Percentiles rank a stretch among this genome's conserved stretches.
phyloP scores from a whole-genome alignment of 768 basidiomycete genomes.

The Calocybe cyanea region DNA sequence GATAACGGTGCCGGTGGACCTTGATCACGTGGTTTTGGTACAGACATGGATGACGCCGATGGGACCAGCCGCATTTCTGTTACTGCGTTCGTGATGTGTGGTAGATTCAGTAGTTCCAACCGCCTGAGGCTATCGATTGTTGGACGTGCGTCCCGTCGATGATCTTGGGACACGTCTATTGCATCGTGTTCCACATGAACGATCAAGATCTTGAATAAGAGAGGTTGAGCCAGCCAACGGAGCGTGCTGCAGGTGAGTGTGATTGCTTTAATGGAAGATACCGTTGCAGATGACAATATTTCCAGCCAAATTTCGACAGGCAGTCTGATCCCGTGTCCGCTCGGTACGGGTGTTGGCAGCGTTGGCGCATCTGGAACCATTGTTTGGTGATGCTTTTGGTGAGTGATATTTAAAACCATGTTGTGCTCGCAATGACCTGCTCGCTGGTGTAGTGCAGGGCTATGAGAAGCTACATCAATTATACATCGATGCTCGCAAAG shows the following conservation, averaged over 20 bases:
- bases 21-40: background rate
- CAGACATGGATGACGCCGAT: background rate
- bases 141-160: constrained; percentile 8
- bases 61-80: constrained; percentile 16
- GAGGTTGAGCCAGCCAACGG: constrained; percentile 17
- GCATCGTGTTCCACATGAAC: constrained; percentile 8
- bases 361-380: background rate
- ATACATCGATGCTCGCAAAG: too few relatives aligned
- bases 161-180: background rate
- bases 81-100: constrained; percentile 12
- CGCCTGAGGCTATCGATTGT: constrained; percentile 6
- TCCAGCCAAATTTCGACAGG: constrained; percentile 19
- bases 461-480: too few relatives aligned
- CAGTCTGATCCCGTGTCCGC: background rate
- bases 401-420: too few relatives aligned
- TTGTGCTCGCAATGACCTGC: too few relatives aligned
- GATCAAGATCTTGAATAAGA: constrained; percentile 17
- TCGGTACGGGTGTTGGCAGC: background rate
- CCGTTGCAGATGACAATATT: constrained; percentile 10
- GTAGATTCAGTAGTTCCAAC: constrained; percentile 4
- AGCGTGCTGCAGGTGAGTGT: constrained; percentile 13
- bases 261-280: constrained; percentile 8
- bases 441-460: too few relatives aligned
- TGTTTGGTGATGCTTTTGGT: too few relatives aligned
- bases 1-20: constrained; percentile 2